Evolutionary conservation across 2,329 filamentous ascomycete species (phyloP).

Genomic region (Trichoderma pleuroti): DNA sequence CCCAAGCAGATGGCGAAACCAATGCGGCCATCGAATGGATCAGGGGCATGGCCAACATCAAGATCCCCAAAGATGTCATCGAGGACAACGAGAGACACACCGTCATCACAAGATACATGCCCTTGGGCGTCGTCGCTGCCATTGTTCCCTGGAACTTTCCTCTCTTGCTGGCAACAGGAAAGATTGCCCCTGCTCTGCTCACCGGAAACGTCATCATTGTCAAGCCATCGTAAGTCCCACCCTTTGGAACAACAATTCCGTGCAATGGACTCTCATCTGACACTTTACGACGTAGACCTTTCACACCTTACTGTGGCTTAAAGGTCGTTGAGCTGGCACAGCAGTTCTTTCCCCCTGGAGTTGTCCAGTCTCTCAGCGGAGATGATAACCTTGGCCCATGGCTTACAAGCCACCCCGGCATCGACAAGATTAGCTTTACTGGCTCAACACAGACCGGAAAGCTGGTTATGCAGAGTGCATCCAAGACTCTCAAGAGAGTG

Average conservation of each 20-base stretch:
- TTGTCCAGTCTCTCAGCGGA: slow-evolving; percentile 59
- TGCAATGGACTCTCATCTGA: not conserved
- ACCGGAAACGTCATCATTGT: slow-evolving; percentile 55
- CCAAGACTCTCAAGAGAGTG: slow-evolving; percentile 61
- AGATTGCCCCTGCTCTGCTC: slow-evolving; percentile 54
- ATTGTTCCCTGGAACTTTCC: slow-evolving; percentile 53
- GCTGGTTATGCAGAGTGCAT: slow-evolving; percentile 69
- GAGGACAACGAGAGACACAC: slow-evolving; percentile 31
- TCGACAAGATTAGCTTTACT: slow-evolving; percentile 67
- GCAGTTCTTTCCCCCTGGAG: slow-evolving; percentile 57
- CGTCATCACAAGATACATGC: slow-evolving; percentile 22
- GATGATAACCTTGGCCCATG: slow-evolving; percentile 57
- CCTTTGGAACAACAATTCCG: not conserved
- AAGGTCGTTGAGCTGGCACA: slow-evolving; percentile 58
- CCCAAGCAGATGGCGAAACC: slow-evolving; percentile 22
- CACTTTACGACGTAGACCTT: slow-evolving; percentile 32
- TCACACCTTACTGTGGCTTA: slow-evolving; percentile 54
- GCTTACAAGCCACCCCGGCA: slow-evolving; percentile 54
- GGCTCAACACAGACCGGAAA: slow-evolving; percentile 68
- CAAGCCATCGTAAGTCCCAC: slow-evolving; percentile 44
- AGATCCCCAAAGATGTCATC: slow-evolving; percentile 36
- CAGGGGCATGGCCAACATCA: slow-evolving; percentile 28
- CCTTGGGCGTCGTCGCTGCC: slow-evolving; percentile 41
- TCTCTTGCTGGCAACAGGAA: slow-evolving; percentile 43
- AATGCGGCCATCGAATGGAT: slow-evolving; percentile 26